Base-by-base conservation (phyloP, 306 rosid species). In the Cyclanthera cordifolia region DNA sequence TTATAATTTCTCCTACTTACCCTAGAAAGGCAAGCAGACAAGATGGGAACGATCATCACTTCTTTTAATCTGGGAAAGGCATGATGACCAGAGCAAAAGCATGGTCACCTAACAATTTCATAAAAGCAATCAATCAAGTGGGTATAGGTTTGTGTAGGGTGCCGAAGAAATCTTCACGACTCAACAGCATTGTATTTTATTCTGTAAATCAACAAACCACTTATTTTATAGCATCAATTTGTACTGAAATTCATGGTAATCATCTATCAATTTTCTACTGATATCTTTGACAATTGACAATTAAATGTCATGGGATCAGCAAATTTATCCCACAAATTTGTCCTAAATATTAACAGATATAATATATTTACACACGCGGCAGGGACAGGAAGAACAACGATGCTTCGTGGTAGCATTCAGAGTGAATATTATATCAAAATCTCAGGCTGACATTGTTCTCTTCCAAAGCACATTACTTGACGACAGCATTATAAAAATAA, bases 371-470 rank as follows among this genome's bases (percentile, higher is more conserved):
- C 4, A 28, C 4, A 28, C 4, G 32, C 4, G 32, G 2, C 24
- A 3, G 24, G 23, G 21, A 16, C 6, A 45, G 70, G 39, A 6
- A 46, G 32, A 53, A 64, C 20, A 21, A 14, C 13, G 28, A 65
- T 65, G 70, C 12, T 43, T 65, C 67, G 15, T 41, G 11, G 30
- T 37, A 6, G 37, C 70, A 23, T 21, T 23, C 24, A 52, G 39
- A 79, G 46, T n/a, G 53, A 46, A 28, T 66, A 46, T 43, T 43
- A 64, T 66, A 81, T 78, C 80, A 67, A 69, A 80, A 45, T 74
- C 78, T 73, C 88, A 78, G 46, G 83, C 76, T 79, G 66, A 74
- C 71, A 74, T 30, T 61, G 14, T 49, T 6, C 8, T 67, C 75
- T 61, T 45, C 20, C 53, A 80, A 85, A 82, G 84, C 79, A 76